These are phyloP conservation scores for Angophora floribunda DNA, from an alignment of 345 rosid genomes.

Conservation along the genomic window DNA sequence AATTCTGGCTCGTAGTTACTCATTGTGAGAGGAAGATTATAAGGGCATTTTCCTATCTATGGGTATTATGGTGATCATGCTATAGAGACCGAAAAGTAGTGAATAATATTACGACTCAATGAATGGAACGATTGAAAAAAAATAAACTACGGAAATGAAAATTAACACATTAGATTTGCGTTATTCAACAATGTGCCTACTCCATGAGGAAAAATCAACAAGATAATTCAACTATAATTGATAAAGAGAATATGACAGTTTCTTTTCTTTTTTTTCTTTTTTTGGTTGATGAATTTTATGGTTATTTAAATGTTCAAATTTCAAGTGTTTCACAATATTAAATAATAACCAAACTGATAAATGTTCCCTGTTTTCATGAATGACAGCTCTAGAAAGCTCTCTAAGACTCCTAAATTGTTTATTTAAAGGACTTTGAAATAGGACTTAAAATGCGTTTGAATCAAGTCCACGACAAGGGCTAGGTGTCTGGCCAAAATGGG, in stretches of 20 bases:
- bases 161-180: rapidly evolving
- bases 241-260: no score
- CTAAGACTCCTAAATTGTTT: no score
- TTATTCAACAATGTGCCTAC: rapidly evolving
- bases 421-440: no score
- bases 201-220: background rate
- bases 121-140: rapidly evolving
- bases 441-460: no score
- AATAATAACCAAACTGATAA: no score
- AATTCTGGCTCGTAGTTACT: background rate
- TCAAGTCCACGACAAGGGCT: no score
- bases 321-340: background rate
- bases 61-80: background rate
- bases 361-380: no score
- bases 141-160: no score
- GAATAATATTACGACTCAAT: background rate
- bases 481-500: no score
- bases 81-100: background rate
- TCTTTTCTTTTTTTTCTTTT: no score
- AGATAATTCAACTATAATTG: rapidly evolving
- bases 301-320: background rate
- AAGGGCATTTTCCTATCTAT: background rate
- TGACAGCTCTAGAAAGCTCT: no score
- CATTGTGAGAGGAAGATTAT: background rate
- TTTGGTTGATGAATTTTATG: background rate